A percentile compares a stretch with the other conserved stretches of the same genome.
These are phyloP conservation scores for Aspergillus indologenus DNA, from an alignment of 495 filamentous ascomycete genomes.

Conservation along the genomic window DNA sequence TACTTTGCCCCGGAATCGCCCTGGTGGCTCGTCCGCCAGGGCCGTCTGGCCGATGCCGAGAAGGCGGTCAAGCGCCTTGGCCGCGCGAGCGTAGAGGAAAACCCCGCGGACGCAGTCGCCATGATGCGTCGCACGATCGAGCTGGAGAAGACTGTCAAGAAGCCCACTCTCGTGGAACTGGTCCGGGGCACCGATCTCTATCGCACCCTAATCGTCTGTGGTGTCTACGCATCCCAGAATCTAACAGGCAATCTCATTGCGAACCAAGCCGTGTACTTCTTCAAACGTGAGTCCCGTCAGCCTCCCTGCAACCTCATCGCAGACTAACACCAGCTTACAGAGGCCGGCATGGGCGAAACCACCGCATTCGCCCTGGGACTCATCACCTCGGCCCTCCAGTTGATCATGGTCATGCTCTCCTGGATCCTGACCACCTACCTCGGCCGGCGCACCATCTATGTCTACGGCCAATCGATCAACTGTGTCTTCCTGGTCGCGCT, in stretches of 20 bases:
- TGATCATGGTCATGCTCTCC: constrained; percentile 30
- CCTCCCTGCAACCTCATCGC: constrained; percentile 12
- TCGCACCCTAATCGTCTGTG: constrained; percentile 64
- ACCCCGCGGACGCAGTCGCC: constrained; percentile 58
- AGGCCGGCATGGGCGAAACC: constrained; percentile 60
- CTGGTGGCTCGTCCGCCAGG: constrained; percentile 54
- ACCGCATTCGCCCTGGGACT: constrained; percentile 35
- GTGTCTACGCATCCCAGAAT: constrained; percentile 47
- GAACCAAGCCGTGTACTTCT: constrained; percentile 76
- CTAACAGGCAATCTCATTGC: constrained; percentile 63
- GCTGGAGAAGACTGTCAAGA: constrained; percentile 54
- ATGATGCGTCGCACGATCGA: constrained; percentile 75
- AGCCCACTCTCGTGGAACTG: constrained; percentile 60
- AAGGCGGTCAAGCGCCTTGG: constrained; percentile 60
- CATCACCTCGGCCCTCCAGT: constrained; percentile 37
- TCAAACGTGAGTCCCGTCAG: constrained; percentile 40
- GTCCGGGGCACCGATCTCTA: constrained; percentile 65
- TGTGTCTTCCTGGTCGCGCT: constrained; percentile 59
- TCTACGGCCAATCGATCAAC: constrained; percentile 59
- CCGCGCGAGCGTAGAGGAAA: constrained; percentile 49
- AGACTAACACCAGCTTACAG: constrained; percentile 18
- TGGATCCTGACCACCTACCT: constrained; percentile 68
- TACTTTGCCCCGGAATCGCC: constrained; percentile 65
- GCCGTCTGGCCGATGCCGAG: constrained; percentile 60
- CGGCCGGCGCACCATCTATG: constrained; percentile 67